These are phyloP conservation scores for Globisporangium solare DNA, from an alignment of 352 stramenopile species.

Conservation along the genomic window DNA sequence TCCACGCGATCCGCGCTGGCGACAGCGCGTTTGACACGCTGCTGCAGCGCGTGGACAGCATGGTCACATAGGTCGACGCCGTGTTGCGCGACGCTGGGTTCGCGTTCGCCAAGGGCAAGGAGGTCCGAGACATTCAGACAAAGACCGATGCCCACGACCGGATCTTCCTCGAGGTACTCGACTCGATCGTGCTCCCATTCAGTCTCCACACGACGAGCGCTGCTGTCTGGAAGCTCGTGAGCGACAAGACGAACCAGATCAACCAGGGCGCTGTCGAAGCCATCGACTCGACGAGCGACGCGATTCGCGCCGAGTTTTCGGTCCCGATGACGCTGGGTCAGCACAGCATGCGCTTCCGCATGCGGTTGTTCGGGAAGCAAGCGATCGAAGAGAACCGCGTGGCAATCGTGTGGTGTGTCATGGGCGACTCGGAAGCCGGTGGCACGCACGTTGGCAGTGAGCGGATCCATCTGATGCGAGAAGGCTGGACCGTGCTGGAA, in stretches of 20 bases:
- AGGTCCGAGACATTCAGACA: background rate
- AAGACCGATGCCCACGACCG: background rate
- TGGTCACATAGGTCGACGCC: background rate
- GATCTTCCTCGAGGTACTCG: conserved; percentile 2
- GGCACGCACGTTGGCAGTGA: background rate
- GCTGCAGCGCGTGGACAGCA: too few species aligned
- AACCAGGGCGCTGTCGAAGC: background rate
- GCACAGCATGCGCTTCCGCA: background rate
- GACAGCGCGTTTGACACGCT: too few species aligned
- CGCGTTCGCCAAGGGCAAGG: background rate
- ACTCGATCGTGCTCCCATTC: conserved; percentile 5
- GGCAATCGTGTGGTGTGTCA: background rate
- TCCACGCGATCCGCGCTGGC: too few species aligned
- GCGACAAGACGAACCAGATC: background rate
- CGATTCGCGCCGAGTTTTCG: conserved; percentile 1
- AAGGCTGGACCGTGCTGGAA: conserved; percentile 8
- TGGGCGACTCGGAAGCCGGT: background rate
- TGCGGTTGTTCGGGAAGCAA: background rate
- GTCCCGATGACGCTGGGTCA: background rate
- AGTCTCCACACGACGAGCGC: background rate
- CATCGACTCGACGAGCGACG: conserved; percentile 1
- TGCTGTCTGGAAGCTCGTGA: conserved; percentile 2
- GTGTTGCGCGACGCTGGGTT: background rate
- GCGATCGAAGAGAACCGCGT: conserved; percentile 1
- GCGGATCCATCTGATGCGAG: background rate